Evolutionary conservation across 2,329 filamentous ascomycete genomes (phyloP).

Genomic region (Aspergillus pseudoterreus): DNA sequence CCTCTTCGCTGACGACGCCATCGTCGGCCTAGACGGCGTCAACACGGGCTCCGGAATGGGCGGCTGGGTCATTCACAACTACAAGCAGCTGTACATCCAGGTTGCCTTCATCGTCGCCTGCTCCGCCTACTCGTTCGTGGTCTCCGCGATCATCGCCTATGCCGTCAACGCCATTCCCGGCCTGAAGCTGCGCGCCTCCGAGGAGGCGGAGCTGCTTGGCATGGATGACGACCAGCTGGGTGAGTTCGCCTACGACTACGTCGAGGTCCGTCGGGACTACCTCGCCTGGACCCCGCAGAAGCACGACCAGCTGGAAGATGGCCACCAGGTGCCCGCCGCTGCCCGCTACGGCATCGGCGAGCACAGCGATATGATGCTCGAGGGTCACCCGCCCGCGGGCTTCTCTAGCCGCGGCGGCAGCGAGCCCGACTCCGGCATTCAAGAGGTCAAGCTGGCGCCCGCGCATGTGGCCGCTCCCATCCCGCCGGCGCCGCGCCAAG

Average conservation of each 20-base stretch:
- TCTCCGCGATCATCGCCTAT: constrained; percentile 68
- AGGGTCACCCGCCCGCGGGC: constrained; percentile 45
- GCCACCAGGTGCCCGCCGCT: constrained; percentile 54
- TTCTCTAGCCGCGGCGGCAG: constrained; percentile 29
- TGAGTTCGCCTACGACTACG: constrained; percentile 52
- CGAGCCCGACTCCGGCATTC: constrained; percentile 26
- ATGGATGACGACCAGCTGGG: constrained; percentile 52
- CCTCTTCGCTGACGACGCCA: constrained; percentile 70
- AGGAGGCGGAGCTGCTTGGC: constrained; percentile 67
- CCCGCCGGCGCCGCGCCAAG: constrained; percentile 25
- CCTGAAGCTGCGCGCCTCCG: constrained; percentile 62
- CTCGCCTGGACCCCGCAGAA: constrained; percentile 49
- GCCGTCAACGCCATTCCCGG: constrained; percentile 68
- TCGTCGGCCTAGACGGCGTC: constrained; percentile 69
- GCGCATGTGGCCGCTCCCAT: constrained; percentile 3
- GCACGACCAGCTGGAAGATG: constrained; percentile 41
- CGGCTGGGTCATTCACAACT: constrained; percentile 70
- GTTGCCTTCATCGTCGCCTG: constrained; percentile 64
- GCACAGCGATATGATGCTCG: constrained; percentile 60
- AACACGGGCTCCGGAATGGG: constrained; percentile 48
- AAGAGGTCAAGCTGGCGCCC: constrained; percentile 25
- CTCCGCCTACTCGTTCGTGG: constrained; percentile 63
- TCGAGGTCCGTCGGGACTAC: constrained; percentile 50
- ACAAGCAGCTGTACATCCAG: constrained; percentile 67
- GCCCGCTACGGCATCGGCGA: constrained; percentile 59